phyloP scores from a whole-genome alignment of 2,329 filamentous ascomycete species.

The Microdochium bolleyi region DNA sequence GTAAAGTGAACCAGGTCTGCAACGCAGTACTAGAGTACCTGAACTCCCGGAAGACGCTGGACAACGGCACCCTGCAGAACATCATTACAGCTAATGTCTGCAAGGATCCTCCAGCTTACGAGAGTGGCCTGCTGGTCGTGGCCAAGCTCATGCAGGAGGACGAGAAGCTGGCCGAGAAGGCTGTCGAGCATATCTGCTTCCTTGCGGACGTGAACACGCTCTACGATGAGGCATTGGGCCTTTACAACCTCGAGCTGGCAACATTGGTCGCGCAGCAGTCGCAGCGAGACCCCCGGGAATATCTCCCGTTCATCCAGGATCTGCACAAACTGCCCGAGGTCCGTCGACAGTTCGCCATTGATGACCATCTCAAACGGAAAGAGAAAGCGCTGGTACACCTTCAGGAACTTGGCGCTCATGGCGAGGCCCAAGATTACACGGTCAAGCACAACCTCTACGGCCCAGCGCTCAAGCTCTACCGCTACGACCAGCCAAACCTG shows the following conservation, averaged over 20 bases:
- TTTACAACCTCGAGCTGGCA: constrained; percentile 87
- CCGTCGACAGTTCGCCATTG: constrained; percentile 74
- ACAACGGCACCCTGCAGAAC: constrained; percentile 63
- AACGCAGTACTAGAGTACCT: constrained; percentile 72
- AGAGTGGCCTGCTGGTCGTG: constrained; percentile 74
- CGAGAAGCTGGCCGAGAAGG: constrained; percentile 69
- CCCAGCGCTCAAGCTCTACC: constrained; percentile 70
- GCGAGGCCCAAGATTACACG: constrained; percentile 71
- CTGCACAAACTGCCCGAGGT: constrained; percentile 67
- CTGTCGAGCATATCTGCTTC: constrained; percentile 96
- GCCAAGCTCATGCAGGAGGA: constrained; percentile 64
- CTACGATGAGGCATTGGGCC: constrained; percentile 81
- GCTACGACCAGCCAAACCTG: constrained; percentile 66
- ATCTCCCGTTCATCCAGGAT: constrained; percentile 86
- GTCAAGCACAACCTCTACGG: constrained; percentile 74
- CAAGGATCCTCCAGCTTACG: constrained; percentile 83
- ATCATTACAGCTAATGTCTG: constrained; percentile 92
- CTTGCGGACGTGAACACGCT: constrained; percentile 86
- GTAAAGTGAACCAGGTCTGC: constrained; percentile 83
- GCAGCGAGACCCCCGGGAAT: constrained; percentile 91
- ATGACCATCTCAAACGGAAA: constrained; percentile 74
- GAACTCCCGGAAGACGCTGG: constrained; percentile 47
- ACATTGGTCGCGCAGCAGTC: constrained; percentile 91
- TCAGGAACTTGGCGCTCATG: constrained; percentile 63
- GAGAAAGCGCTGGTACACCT: constrained; percentile 73